Conservation (phyloP, 306 rosid species). For the Carpinus viminea region DNA sequence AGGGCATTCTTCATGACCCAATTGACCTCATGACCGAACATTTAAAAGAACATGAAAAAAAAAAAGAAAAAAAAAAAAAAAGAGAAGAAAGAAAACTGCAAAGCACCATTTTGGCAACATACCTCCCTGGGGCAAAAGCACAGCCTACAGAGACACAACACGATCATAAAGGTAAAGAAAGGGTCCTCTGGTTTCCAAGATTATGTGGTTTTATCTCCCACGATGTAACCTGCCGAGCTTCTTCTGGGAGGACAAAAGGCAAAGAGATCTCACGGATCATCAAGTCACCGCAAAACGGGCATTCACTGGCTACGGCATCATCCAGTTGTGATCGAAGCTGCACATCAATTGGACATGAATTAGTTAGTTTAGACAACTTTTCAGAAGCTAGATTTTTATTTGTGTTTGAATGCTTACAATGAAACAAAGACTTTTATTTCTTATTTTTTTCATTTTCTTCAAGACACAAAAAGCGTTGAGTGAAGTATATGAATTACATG, state of each 20-base stretch:
- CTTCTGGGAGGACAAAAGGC: conserved; percentile 69
- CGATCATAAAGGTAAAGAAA: conserved; percentile 55
- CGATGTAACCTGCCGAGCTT: conserved; percentile 64
- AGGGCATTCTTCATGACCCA: background rate
- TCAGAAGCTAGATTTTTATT: background rate
- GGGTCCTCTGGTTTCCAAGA: conserved; percentile 66
- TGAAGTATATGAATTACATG: background rate
- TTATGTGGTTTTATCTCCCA: conserved; percentile 80
- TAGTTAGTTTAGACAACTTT: conserved; percentile 12
- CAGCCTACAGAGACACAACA: background rate
- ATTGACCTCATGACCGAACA: background rate
- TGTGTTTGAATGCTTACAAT: background rate
- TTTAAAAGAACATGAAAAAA: background rate
- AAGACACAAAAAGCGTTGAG: background rate
- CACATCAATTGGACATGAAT: conserved; percentile 22
- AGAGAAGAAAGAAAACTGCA: background rate
- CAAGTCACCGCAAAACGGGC: conserved; percentile 93
- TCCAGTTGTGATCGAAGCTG: conserved; percentile 96
- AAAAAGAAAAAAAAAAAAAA: too few relatives aligned
- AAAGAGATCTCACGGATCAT: conserved; percentile 90
- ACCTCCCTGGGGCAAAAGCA: background rate
- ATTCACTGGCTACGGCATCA: conserved; percentile 90
- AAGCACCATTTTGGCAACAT: background rate
- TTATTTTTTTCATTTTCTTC: background rate
- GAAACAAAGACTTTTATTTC: background rate